These are phyloP conservation scores for Yamadazyma olivae DNA, from an alignment of 805 yeast species.

Conservation along the genomic window DNA sequence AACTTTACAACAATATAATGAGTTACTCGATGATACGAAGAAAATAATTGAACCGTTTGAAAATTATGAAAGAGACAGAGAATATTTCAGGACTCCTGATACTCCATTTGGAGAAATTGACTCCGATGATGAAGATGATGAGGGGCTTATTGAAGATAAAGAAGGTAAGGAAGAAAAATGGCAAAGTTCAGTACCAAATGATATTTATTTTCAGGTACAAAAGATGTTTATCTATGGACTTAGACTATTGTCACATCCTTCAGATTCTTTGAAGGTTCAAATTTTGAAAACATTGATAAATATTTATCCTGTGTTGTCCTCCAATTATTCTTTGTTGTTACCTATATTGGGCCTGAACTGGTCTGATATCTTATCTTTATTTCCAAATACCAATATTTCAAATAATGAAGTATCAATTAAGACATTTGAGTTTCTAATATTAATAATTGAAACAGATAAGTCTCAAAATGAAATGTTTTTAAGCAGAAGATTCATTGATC, in stretches of 20 bases:
- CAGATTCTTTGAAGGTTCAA: constrained; percentile 52
- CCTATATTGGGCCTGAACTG: constrained; percentile 34
- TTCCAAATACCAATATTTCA: not conserved
- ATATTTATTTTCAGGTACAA: constrained; percentile 55
- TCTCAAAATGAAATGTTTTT: constrained; percentile 46
- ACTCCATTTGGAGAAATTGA: constrained; percentile 24
- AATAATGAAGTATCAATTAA: constrained; percentile 16
- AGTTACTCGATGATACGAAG: constrained; percentile 37
- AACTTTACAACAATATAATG: constrained; percentile 40
- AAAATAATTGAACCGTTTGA: constrained; percentile 24
- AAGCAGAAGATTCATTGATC: constrained; percentile 42
- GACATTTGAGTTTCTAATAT: constrained; percentile 25
- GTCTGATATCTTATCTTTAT: constrained; percentile 21
- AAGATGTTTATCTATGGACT: constrained; percentile 69
- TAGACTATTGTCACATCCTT: constrained; percentile 63
- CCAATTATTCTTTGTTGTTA: constrained; percentile 27
- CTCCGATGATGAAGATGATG: constrained; percentile 26
- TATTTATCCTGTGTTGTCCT: constrained; percentile 29
- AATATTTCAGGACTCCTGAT: constrained; percentile 39
- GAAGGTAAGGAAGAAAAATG: constrained; percentile 36
- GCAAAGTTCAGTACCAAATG: constrained; percentile 64
- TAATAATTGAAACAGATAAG: constrained; percentile 26
- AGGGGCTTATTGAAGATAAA: constrained; percentile 14
- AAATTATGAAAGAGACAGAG: constrained; percentile 33
- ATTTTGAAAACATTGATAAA: constrained; percentile 46